Conservation (phyloP, 768 basidiomycete genomes). For the Naematelia encephala region DNA sequence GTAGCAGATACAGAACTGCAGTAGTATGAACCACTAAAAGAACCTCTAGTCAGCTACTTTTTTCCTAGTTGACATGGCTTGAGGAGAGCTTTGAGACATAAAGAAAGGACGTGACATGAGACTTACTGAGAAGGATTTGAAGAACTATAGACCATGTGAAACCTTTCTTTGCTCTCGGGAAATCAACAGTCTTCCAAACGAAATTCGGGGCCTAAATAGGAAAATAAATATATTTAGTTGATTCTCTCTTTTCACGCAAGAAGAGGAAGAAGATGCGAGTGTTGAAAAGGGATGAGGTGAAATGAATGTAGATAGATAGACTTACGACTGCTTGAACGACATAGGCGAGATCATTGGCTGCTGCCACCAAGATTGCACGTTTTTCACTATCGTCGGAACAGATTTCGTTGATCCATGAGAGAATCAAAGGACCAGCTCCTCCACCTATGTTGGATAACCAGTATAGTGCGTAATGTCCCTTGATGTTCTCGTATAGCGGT, state of each 20-base stretch:
- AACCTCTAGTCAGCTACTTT: too few species aligned
- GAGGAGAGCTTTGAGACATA: background rate
- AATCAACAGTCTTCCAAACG: slow-evolving; percentile 39
- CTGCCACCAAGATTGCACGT: slow-evolving; percentile 32
- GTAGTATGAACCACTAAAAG: slow-evolving; percentile 26
- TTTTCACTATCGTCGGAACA: slow-evolving; percentile 31
- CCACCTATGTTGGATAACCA: slow-evolving; percentile 14
- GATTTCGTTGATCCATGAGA: slow-evolving; percentile 40
- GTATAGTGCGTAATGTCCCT: slow-evolving; percentile 23
- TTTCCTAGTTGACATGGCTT: too few species aligned
- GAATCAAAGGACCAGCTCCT: slow-evolving; percentile 31
- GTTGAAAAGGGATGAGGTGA: background rate
- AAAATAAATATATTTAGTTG: too few species aligned
- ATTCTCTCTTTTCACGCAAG: too few species aligned
- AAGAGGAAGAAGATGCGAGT: too few species aligned
- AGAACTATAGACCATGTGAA: slow-evolving; percentile 27
- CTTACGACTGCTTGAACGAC: slow-evolving; percentile 39
- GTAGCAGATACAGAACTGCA: slow-evolving; percentile 22
- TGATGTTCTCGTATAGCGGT: slow-evolving; percentile 26
- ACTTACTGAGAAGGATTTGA: slow-evolving; percentile 34
- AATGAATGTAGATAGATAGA: background rate
- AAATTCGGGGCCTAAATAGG: slow-evolving; percentile 44
- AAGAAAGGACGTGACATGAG: background rate
- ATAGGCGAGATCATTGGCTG: slow-evolving; percentile 40
- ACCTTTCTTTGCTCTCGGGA: slow-evolving; percentile 38